Evolutionary conservation across 768 basidiomycete species (phyloP), one percentile per base, ranked within the genome.

Genomic region (Russula griseocarnosa): DNA sequence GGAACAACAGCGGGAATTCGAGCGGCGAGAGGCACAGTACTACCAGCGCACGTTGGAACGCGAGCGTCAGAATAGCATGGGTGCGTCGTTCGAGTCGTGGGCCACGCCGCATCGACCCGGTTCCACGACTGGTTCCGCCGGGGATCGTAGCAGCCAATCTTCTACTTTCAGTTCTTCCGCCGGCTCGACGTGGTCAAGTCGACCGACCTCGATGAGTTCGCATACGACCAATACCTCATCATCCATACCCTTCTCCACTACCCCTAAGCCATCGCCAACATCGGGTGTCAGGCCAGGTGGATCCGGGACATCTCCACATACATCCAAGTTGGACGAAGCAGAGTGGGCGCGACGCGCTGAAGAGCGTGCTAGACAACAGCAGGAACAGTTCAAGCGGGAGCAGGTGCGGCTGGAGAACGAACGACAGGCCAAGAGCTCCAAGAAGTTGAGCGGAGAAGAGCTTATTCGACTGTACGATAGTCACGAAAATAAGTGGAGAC

Each of bases 311-410:
- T 67, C 70, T 9, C 66, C 66, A 4, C 63, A 60, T 57, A 73
- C 38, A 44, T 71, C 65, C 55, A 65, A 42, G 36, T 22, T 62
- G 16, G 67, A 78, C 13, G 82, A 86, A 66, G 78, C 79, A 5
- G 85, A 88, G 58, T 85, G 86, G 81, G 76, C 79, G 22, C 82
- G 85, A 34, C 82, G 82, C 18, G 85, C 87, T 65, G 84, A 80
- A 24, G 85, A 88, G 69, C 81, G 84, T 34, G 81, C 81, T 32
- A 79, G 82, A 52, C 78, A 80, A 64, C 88, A 87, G 71, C 84
- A 86, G 70, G 87, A 89, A 76, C 78, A 77, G 60, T 90, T 89
- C 75, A 82, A 81, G 50, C 79, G 78, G 62, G 86, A 88, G 71
- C 87, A 90, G 71, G 86, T 87, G 71, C 77, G 79, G 50, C 49